Percentiles rank a stretch among this genome's conserved stretches.
phyloP scores from a whole-genome alignment of 2,329 filamentous ascomycete species.

The Neurospora sp. region DNA sequence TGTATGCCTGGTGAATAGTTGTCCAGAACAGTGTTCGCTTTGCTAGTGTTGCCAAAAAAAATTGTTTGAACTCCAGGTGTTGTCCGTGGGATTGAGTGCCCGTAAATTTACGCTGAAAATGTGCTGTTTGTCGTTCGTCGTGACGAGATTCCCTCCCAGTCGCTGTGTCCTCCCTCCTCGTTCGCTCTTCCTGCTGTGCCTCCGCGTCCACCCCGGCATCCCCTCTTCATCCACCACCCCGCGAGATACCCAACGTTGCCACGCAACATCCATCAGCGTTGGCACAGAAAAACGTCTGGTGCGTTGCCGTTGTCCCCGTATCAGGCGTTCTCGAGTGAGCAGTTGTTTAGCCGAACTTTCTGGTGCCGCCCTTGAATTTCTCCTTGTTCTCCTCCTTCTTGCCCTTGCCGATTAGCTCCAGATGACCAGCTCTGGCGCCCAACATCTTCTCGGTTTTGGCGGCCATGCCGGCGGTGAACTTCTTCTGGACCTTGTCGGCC shows the following conservation, averaged over 20 bases:
- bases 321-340: not conserved
- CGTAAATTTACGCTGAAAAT: not conserved
- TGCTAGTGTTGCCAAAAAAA: not conserved
- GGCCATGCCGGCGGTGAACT: constrained; percentile 44
- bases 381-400: constrained; percentile 31
- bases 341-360: constrained; percentile 42
- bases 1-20: not conserved
- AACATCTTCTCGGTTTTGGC: constrained; percentile 48
- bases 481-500: constrained; percentile 44
- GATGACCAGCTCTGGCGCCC: constrained; percentile 48
- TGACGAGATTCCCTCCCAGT: not conserved
- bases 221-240: not conserved
- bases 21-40: not conserved
- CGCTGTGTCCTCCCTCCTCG: not conserved
- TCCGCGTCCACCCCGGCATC: not conserved
- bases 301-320: not conserved
- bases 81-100: not conserved
- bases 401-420: constrained; percentile 49
- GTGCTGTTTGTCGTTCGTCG: not conserved
- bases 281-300: not conserved
- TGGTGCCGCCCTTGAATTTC: constrained; percentile 36
- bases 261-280: not conserved
- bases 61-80: not conserved
- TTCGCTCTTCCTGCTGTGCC: not conserved
- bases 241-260: not conserved